A percentile compares a stretch with the other conserved stretches of the same genome.
phyloP scores from a whole-genome alignment of 1,284 basidiomycete species.

The Apiotrichum gamsii region DNA sequence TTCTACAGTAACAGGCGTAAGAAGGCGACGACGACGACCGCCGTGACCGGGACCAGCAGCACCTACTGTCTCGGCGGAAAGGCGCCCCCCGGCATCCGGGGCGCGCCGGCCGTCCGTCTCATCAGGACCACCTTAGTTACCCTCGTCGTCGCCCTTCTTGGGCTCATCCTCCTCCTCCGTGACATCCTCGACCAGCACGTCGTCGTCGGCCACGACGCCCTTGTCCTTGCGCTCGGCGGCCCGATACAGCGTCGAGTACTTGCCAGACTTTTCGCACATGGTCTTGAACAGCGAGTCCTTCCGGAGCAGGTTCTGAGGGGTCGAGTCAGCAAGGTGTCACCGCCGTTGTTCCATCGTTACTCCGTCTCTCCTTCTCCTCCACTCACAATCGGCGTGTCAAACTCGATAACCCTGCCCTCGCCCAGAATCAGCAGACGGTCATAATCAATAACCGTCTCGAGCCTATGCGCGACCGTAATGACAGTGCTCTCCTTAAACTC shows the following conservation, averaged over 20 bases:
- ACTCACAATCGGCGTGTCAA: constrained; percentile 64
- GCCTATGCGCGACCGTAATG: constrained; percentile 75
- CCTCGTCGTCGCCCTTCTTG: too few relatives aligned
- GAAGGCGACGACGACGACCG: too few relatives aligned
- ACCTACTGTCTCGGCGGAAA: too few relatives aligned
- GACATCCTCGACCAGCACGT: too few relatives aligned
- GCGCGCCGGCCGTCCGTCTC: too few relatives aligned
- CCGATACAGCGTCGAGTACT: constrained; percentile 54
- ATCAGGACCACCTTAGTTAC: too few relatives aligned
- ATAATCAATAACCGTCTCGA: constrained; percentile 64
- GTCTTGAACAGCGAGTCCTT: constrained; percentile 69
- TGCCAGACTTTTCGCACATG: constrained; percentile 77
- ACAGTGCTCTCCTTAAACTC: constrained; percentile 70
- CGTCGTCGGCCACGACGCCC: background rate
- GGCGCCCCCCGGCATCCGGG: too few relatives aligned
- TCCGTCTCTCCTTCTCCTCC: too few relatives aligned
- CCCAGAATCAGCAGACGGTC: constrained; percentile 75
- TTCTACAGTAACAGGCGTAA: too few relatives aligned
- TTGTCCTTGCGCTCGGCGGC: constrained; percentile 43
- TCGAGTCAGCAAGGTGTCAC: constrained; percentile 1
- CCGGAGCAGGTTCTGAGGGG: constrained; percentile 57
- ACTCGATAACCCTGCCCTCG: constrained; percentile 69
- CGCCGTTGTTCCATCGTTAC: too few relatives aligned
- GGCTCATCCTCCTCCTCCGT: too few relatives aligned
- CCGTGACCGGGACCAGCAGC: too few relatives aligned